These are phyloP conservation scores for Wickerhamomyces bovis DNA, from an alignment of 805 yeast genomes.

Conservation along the genomic window DNA sequence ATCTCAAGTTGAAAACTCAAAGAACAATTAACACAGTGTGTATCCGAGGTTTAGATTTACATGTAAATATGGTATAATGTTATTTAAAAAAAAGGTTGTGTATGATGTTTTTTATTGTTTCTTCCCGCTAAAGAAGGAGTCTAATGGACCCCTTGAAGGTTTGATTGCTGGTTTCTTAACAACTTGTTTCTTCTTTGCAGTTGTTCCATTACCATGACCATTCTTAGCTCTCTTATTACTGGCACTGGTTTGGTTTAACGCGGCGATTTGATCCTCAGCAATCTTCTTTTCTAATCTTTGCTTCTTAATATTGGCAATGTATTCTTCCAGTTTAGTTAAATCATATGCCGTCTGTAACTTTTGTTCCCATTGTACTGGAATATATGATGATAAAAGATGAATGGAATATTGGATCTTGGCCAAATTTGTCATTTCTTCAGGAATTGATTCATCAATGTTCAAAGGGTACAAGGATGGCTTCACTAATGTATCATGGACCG, in stretches of 20 bases:
- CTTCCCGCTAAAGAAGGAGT: conserved; percentile 51
- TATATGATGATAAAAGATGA: conserved; percentile 41
- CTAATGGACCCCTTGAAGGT: conserved; percentile 62
- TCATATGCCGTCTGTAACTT: conserved; percentile 27
- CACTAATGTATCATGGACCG: conserved; percentile 24
- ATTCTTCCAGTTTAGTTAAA: conserved; percentile 26
- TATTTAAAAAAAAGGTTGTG: no score
- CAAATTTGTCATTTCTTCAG: conserved; percentile 30
- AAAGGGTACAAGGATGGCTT: conserved; percentile 24
- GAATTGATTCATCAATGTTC: conserved; percentile 26
- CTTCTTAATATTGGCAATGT: conserved; percentile 15
- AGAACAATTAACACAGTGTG: no score
- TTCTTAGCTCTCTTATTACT: conserved; percentile 10
- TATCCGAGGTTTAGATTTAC: no score
- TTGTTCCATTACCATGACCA: conserved; percentile 19
- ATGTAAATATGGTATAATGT: conserved; percentile 1
- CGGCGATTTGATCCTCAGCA: conserved; percentile 26
- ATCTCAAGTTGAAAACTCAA: not conserved
- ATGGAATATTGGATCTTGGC: conserved; percentile 37
- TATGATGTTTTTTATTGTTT: conserved; percentile 22
- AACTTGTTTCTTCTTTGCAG: conserved; percentile 21
- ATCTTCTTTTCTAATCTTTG: conserved; percentile 23
- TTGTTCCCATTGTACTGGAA: conserved; percentile 22
- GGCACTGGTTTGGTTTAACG: conserved; percentile 22
- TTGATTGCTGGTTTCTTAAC: conserved; percentile 39